Base-by-base conservation (phyloP, 2,329 filamentous ascomycete genomes). In the Aspergillus tubingensis region DNA sequence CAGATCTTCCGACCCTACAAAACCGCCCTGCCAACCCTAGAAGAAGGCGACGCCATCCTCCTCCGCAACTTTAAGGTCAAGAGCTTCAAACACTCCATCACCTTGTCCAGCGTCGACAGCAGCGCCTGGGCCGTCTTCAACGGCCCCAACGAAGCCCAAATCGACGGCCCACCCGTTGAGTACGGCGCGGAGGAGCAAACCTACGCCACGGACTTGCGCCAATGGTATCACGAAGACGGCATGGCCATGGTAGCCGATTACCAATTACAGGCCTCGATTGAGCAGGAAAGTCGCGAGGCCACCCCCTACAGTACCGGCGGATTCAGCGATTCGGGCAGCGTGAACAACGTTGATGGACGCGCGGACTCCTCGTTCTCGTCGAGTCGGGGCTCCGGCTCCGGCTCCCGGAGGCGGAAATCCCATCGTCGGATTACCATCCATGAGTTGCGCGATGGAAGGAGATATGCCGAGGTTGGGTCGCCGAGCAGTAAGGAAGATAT, bases 111-210 rank as follows among this genome's bases (percentile, higher is more conserved):
- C 63, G 71, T 68, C 2, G 71, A 77, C 11, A 72, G 72, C 15
- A 81, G 80, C 59, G 74, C 79, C 10, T 83, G 81, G 81, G 79
- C 76, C 8, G 77, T 82, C 4, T 81, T 82, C 64, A 63, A 68
- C 39, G 65, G 41, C 65, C 65, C 10, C 43, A 58, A n/a, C 67
- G 67, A 74, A 21, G 67, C 71, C 10, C 67, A 71, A 50, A 65
- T 76, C 5, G 69, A 70, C 48, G 77, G 74, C 0, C 74, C 76
- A 5, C 77, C 77, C 4, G 71, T 80, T 23, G 77, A 80, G 62
- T 76, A 74, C 57, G 72, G 70, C 39, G 59, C 64, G 1, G 72
- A 77, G 52, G 80, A 82, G 64, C 62, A 58, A 44, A 67, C 61
- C 7, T 76, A 73, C 55, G 76, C 72, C 7, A 66, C 70, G 39